phyloP scores from a whole-genome alignment of 176 grass and related monocot genomes.

The Cenchrus americanus region DNA sequence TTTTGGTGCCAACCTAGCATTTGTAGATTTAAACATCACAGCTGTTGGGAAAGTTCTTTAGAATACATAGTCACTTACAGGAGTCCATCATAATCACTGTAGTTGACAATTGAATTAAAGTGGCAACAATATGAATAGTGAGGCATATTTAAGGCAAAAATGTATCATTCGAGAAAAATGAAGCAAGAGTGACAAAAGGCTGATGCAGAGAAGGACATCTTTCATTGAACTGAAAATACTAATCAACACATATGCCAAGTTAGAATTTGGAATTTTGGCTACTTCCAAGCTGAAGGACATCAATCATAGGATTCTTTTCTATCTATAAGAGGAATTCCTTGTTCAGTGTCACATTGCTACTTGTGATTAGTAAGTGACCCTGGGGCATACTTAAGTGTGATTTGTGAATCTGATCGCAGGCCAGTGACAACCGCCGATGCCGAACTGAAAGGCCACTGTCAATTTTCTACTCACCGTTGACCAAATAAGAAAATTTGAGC shows the following conservation, averaged over 20 bases:
- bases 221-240: not conserved
- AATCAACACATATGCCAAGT: not conserved
- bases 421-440: not conserved
- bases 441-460: not conserved
- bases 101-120: not conserved
- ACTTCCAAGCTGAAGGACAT: not conserved
- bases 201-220: not conserved
- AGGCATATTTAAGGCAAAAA: not conserved
- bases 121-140: not conserved
- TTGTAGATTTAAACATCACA: constrained; percentile 19
- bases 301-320: not conserved
- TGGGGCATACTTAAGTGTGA: not conserved
- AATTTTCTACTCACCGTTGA: not conserved
- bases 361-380: not conserved
- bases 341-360: not conserved
- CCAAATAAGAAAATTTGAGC: constrained; percentile 24
- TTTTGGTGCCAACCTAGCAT: constrained; percentile 39
- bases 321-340: not conserved
- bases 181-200: not conserved
- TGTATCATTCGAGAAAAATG: not conserved
- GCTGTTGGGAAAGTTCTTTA: constrained; percentile 20
- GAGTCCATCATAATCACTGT: not conserved
- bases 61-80: not conserved
- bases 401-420: not conserved
- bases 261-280: not conserved